These are phyloP conservation scores for Ilyonectria sp. DNA, from an alignment of 2,329 filamentous ascomycete species.

Conservation along the genomic window DNA sequence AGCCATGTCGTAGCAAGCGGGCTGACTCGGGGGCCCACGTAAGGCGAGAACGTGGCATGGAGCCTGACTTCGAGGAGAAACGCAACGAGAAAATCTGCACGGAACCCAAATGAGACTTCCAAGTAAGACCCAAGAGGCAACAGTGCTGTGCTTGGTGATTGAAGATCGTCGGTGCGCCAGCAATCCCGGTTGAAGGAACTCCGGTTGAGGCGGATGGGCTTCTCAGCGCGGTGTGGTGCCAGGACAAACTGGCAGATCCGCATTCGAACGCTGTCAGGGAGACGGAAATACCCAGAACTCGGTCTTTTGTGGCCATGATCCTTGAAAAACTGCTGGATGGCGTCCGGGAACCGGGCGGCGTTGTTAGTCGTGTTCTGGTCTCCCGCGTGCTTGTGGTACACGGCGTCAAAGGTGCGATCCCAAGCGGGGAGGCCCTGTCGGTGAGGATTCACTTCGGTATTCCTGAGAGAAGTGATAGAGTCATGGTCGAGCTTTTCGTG, in stretches of 20 bases:
- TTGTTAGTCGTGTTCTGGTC: slow-evolving; percentile 13
- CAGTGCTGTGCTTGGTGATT: slow-evolving; percentile 47
- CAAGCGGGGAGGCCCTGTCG: slow-evolving; percentile 49
- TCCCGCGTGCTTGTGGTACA: slow-evolving; percentile 49
- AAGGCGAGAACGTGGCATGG: slow-evolving; percentile 58
- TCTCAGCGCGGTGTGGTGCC: slow-evolving; percentile 23
- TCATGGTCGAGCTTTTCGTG: neutral
- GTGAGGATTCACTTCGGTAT: slow-evolving; percentile 9
- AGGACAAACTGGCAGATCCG: slow-evolving; percentile 49
- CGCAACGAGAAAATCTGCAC: slow-evolving; percentile 55
- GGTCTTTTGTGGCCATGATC: slow-evolving; percentile 31
- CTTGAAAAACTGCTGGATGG: slow-evolving; percentile 44
- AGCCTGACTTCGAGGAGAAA: slow-evolving; percentile 55
- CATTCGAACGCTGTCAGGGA: slow-evolving; percentile 47
- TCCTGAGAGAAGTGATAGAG: neutral
- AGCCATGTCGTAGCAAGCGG: slow-evolving; percentile 56
- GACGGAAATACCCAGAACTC: slow-evolving; percentile 37
- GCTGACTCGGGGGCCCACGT: slow-evolving; percentile 49
- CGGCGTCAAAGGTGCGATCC: slow-evolving; percentile 55
- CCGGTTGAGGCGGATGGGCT: slow-evolving; percentile 50
- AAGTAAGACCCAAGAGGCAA: slow-evolving; percentile 45
- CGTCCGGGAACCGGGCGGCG: slow-evolving; percentile 33
- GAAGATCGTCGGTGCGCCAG: slow-evolving; percentile 56
- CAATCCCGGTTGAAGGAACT: slow-evolving; percentile 46
- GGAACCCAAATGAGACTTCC: slow-evolving; percentile 53